A percentile compares a stretch with the other conserved stretches of the same genome.
phyloP scores from a whole-genome alignment of 2,329 filamentous ascomycete species.

The Phialocephala subalpina region DNA sequence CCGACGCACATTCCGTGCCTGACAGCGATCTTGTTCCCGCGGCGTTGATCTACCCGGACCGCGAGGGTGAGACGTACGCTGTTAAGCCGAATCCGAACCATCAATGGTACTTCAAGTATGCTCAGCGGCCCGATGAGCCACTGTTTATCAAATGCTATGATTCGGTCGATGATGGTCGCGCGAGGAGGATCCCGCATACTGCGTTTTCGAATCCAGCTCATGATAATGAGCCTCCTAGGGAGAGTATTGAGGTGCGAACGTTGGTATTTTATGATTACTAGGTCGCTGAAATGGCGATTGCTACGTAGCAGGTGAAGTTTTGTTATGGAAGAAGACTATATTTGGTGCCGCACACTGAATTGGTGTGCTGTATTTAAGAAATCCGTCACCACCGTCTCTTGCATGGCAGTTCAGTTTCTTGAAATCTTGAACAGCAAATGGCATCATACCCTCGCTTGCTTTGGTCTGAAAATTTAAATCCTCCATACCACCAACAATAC shows the following conservation, averaged over 20 bases:
- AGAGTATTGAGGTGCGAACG: conserved; percentile 65
- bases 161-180: conserved; percentile 60
- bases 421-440: no score
- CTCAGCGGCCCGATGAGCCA: not conserved
- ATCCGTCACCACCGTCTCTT: no score
- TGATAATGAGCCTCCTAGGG: conserved; percentile 49
- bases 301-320: not conserved
- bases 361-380: no score
- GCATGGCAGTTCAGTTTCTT: no score
- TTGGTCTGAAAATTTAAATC: no score
- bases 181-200: conserved; percentile 61
- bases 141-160: conserved; percentile 59
- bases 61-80: conserved; percentile 1
- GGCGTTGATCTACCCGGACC: conserved; percentile 16
- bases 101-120: not conserved
- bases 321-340: no score
- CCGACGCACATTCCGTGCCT: conserved; percentile 51
- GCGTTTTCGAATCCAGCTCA: conserved; percentile 61
- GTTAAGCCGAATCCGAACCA: conserved; percentile 36
- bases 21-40: conserved; percentile 23
- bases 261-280: conserved; percentile 53
- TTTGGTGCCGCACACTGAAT: no score
- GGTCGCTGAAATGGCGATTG: not conserved
- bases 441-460: no score
- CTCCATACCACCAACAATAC: no score